phyloP scores from a whole-genome alignment of 164 flowering plant species.

The Buxus sempervirens region DNA sequence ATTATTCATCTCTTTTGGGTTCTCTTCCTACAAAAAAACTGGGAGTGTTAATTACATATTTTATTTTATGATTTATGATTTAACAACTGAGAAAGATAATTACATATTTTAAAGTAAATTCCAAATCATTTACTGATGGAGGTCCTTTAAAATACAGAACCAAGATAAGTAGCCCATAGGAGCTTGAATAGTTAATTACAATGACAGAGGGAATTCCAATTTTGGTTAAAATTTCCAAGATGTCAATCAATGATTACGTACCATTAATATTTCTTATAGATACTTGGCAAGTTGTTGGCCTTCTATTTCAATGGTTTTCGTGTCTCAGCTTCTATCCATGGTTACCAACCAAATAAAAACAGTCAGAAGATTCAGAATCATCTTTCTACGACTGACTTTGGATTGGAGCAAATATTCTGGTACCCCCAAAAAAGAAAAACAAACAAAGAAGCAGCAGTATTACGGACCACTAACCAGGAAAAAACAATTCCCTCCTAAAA shows the following conservation, averaged over 20 bases:
- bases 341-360: conserved; percentile 12
- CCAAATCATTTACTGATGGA: not conserved
- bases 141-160: not conserved
- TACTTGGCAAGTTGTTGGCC: conserved; percentile 2
- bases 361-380: conserved; percentile 12
- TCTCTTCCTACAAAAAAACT: too few species aligned
- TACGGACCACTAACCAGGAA: not conserved
- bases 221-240: not conserved
- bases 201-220: too few species aligned
- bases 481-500: not conserved
- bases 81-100: not conserved
- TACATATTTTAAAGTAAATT: too few species aligned
- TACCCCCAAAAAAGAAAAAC: not conserved
- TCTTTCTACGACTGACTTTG: conserved; percentile 6
- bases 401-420: conserved; percentile 7
- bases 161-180: not conserved
- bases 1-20: too few species aligned
- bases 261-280: conserved; percentile 11
- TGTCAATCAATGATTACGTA: conserved; percentile 7
- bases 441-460: too few species aligned
- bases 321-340: conserved; percentile 17
- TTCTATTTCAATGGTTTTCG: conserved; percentile 10
- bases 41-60: too few species aligned
- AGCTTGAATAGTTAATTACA: too few species aligned
- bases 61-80: too few species aligned